Percentiles rank a stretch among this genome's conserved stretches.
Evolutionary conservation across 176 grass and related monocot genomes (phyloP).

Genomic region (Aegilops tauschii): DNA sequence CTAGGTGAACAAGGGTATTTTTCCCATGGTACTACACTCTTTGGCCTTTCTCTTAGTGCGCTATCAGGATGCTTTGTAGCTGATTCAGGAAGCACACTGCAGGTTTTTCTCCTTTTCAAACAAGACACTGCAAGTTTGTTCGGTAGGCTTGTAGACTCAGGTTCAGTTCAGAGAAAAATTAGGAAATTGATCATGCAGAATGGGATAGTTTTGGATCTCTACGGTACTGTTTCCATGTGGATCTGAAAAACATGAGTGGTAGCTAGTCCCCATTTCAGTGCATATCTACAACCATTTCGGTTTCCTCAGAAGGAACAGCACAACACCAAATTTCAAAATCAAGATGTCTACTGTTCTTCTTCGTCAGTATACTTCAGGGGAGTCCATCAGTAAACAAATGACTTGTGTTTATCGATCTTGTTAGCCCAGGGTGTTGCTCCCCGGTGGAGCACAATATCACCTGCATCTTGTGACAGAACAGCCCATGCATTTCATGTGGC

Average conservation of each 20-base stretch:
- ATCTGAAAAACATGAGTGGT: neutral
- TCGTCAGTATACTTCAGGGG: neutral
- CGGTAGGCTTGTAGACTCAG: too few species aligned
- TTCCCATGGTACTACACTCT: too few species aligned
- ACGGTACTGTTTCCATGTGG: neutral
- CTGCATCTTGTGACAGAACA: neutral
- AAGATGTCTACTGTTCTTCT: neutral
- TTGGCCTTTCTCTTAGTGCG: too few species aligned
- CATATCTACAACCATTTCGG: neutral
- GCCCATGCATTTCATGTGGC: neutral
- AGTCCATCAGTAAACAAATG: neutral
- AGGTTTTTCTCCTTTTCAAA: neutral
- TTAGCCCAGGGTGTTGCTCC: neutral
- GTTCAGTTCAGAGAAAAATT: neutral
- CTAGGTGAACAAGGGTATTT: too few species aligned
- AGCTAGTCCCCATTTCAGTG: neutral
- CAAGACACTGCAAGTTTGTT: neutral
- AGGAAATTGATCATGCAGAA: neutral
- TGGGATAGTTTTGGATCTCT: neutral
- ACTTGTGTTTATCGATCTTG: neutral
- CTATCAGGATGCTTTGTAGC: too few species aligned
- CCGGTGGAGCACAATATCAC: neutral
- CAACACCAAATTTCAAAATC: neutral
- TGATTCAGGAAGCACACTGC: too few species aligned
- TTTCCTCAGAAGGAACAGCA: neutral